phyloP scores from a whole-genome alignment of 352 stramenopile genomes.

The Globisporangium splendens region DNA sequence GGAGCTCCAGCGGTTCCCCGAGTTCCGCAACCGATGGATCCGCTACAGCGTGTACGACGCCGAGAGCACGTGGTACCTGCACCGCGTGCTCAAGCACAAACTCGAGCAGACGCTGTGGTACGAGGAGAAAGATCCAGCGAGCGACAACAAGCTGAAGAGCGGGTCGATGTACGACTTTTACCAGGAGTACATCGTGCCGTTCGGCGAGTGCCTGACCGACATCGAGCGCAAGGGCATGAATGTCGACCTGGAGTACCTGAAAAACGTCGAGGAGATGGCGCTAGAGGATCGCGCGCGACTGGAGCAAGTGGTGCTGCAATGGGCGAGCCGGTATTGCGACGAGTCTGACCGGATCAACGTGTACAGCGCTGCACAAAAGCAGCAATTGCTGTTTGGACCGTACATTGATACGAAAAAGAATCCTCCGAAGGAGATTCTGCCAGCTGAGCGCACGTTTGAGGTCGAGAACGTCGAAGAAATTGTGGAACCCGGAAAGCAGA shows the following conservation, averaged over 20 bases:
- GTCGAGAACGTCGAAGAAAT: constrained; percentile 78
- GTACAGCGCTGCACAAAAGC: constrained; percentile 91
- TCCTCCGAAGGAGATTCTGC: constrained; percentile 55
- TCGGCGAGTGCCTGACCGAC: constrained; percentile 97
- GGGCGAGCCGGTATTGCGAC: constrained; percentile 90
- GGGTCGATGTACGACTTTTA: constrained; percentile 97
- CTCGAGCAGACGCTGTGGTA: constrained; percentile 90
- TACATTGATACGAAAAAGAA: constrained; percentile 76
- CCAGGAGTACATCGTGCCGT: constrained; percentile 94
- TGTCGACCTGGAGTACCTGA: constrained; percentile 90
- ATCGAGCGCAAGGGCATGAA: constrained; percentile 96
- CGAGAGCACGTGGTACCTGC: constrained; percentile 95
- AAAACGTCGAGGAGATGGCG: constrained; percentile 88
- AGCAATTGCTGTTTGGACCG: constrained; percentile 96
- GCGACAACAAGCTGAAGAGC: constrained; percentile 17
- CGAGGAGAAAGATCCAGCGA: constrained; percentile 27
- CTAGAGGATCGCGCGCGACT: constrained; percentile 82
- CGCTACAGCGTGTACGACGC: constrained; percentile 97
- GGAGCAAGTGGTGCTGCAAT: constrained; percentile 87
- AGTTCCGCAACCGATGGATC: constrained; percentile 93
- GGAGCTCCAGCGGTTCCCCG: constrained; percentile 78
- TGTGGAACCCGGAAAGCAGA: constrained; percentile 66
- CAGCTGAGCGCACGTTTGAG: constrained; percentile 66
- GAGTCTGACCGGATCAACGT: constrained; percentile 96
- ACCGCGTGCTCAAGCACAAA: constrained; percentile 86